phyloP scores from a whole-genome alignment of 169 alveolate species.

The Besnoitia besnoiti region DNA sequence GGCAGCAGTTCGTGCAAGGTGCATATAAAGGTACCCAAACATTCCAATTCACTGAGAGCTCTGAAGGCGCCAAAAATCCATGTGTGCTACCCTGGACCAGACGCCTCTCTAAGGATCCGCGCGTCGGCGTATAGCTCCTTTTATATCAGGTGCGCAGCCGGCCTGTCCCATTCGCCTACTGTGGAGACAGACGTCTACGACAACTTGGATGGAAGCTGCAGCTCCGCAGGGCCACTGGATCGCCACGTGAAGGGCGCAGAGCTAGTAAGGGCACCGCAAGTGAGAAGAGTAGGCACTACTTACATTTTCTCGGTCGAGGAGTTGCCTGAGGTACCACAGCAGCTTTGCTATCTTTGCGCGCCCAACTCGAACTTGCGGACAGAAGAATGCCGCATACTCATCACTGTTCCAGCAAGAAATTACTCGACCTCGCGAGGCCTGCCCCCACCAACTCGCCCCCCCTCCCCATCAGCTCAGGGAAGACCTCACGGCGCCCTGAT shows the following conservation, averaged over 20 bases:
- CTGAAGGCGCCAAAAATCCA: neutral
- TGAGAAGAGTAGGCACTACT: neutral
- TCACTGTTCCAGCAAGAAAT: conserved; percentile 10
- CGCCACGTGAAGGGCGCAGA: conserved; percentile 23
- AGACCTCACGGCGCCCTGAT: neutral
- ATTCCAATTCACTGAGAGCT: neutral
- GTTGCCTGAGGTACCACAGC: neutral
- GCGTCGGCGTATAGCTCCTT: neutral
- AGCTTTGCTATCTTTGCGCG: conserved; percentile 10
- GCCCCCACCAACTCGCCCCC: neutral
- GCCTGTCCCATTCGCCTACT: neutral
- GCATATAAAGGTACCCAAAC: neutral
- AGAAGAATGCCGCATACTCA: neutral
- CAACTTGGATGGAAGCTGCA: conserved; percentile 13
- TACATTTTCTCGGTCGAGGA: neutral
- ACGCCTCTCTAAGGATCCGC: neutral
- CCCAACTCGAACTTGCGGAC: neutral
- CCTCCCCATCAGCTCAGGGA: neutral
- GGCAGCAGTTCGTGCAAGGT: neutral
- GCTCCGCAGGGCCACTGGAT: neutral
- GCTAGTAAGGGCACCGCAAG: neutral
- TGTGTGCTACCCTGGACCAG: conserved; percentile 18
- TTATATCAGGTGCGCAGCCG: conserved; percentile 18
- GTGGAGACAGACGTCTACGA: neutral
- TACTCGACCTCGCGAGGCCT: neutral